Percentiles rank a stretch among this genome's conserved stretches.
Evolutionary conservation across 805 yeast species (phyloP).

Genomic region (Huiozyma naganishii): DNA sequence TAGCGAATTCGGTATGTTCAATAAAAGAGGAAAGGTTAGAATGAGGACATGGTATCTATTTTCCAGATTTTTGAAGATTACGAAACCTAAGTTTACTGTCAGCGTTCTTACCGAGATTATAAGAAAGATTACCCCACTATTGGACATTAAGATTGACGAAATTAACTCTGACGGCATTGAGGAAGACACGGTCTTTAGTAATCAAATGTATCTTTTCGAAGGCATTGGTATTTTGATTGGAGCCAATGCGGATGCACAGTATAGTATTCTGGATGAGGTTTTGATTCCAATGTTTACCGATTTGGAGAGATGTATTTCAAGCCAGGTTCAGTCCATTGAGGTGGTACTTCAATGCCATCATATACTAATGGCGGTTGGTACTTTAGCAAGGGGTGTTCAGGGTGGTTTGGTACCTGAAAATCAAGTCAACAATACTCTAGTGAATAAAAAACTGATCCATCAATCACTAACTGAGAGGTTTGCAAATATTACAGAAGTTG

Average conservation of each 20-base stretch:
- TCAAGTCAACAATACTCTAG: constrained; percentile 29
- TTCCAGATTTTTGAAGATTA: constrained; percentile 66
- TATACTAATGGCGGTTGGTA: constrained; percentile 77
- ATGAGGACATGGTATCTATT: constrained; percentile 86
- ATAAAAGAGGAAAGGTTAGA: constrained; percentile 60
- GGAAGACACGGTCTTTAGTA: constrained; percentile 56
- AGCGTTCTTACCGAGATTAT: constrained; percentile 46
- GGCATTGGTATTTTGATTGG: constrained; percentile 67
- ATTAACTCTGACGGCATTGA: constrained; percentile 30
- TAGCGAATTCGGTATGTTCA: constrained; percentile 73
- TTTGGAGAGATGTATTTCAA: constrained; percentile 53
- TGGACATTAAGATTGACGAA: constrained; percentile 38
- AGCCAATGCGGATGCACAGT: constrained; percentile 34
- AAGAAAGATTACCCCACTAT: constrained; percentile 47
- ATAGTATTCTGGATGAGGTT: constrained; percentile 47
- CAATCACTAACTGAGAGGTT: constrained; percentile 37
- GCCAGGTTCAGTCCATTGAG: constrained; percentile 32
- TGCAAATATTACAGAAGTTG: constrained; percentile 67
- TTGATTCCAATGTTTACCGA: constrained; percentile 66
- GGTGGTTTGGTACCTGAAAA: constrained; percentile 31
- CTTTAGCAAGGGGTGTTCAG: constrained; percentile 79
- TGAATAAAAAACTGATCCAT: constrained; percentile 21
- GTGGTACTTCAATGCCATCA: constrained; percentile 73
- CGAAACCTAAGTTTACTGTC: constrained; percentile 53
- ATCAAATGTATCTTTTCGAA: constrained; percentile 77